Base-by-base conservation (phyloP, 257 asterid genomes). In the Phtheirospermum japonicum region DNA sequence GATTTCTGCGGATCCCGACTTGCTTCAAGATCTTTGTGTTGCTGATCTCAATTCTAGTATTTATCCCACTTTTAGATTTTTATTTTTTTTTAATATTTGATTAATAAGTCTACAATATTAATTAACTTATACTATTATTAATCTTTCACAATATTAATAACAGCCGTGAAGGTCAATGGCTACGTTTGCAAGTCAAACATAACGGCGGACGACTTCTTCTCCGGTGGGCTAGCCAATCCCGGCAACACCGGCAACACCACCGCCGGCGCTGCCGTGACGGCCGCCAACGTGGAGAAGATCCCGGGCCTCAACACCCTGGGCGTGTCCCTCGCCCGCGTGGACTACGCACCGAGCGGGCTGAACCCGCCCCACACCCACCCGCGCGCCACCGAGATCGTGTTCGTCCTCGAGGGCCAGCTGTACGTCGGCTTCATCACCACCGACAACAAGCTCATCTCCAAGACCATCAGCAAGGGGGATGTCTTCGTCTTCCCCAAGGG, bases 261-360 rank as follows among this genome's bases (percentile, higher is more conserved):
- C 76, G 7, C 59, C 67, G 88, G 85, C 0, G 79, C 95, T 2
- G 0, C 62, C 6, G 92, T 84, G 51, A 80, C 87, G 18, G 77
- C 67, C 63, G 95, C 87, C 68, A 82, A 75, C 69, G 92, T 86
- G 7, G 63, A 65, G 62, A 75, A 50, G 45, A 71, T 84, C 55
- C 92, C 95, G 0, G 95, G 95, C 7, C 89, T 86, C 26, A 86
- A 86, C 87, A 86, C 92, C 34, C 80, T 84, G 2, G 92, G 89
- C n/a, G 79, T 86, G 1, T 80, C 95, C 61, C 71, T 86, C 10
- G 45, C 86, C 23, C 81, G 91, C 31, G 69, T 86, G 32, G 95
- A 86, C 84, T 91, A 79, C 39, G 98, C 96, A 83, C 83, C 2
- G 79, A 80, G n/a, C 12, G 88, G 88, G 57, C 67, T 83, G 39